Evolutionary conservation across 192 early-diverging fungal genomes (phyloP).

Genomic region (Umbelopsis sp.): DNA sequence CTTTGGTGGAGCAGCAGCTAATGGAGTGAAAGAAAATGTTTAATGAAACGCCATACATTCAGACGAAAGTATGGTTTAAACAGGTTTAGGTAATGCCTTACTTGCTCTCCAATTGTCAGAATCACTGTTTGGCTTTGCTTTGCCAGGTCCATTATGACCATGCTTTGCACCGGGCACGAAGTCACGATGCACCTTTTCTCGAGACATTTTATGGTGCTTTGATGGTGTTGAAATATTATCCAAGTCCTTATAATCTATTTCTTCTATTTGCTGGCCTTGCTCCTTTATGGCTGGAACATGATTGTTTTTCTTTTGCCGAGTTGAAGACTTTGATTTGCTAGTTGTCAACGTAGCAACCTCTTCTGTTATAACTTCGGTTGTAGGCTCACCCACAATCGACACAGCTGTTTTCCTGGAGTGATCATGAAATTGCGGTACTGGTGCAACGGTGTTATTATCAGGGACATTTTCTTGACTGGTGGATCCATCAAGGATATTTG

Average conservation of each 20-base stretch:
- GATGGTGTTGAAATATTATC: not conserved
- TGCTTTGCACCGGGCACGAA: not conserved
- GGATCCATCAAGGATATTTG: too few relatives aligned
- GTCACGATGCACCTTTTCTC: not conserved
- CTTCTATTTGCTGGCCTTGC: not conserved
- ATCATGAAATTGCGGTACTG: too few relatives aligned
- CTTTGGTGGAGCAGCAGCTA: not conserved
- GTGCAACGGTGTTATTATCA: too few relatives aligned
- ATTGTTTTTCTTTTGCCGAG: not conserved
- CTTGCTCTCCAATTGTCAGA: slow-evolving; percentile 13
- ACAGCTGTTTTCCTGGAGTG: too few relatives aligned
- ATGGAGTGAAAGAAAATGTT: too few relatives aligned
- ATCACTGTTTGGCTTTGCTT: not conserved
- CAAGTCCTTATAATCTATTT: not conserved
- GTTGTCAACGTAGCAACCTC: too few relatives aligned
- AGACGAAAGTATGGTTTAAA: not conserved
- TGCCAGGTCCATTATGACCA: not conserved
- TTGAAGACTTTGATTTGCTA: not conserved
- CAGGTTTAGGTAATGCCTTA: not conserved
- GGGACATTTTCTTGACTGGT: too few relatives aligned
- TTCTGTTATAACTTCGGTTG: too few relatives aligned
- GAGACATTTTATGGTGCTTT: not conserved
- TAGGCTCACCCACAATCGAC: too few relatives aligned
- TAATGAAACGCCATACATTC: too few relatives aligned
- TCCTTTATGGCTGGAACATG: not conserved